Evolutionary conservation across 495 filamentous ascomycete genomes (phyloP).

Genomic region (Terfezia boudieri): DNA sequence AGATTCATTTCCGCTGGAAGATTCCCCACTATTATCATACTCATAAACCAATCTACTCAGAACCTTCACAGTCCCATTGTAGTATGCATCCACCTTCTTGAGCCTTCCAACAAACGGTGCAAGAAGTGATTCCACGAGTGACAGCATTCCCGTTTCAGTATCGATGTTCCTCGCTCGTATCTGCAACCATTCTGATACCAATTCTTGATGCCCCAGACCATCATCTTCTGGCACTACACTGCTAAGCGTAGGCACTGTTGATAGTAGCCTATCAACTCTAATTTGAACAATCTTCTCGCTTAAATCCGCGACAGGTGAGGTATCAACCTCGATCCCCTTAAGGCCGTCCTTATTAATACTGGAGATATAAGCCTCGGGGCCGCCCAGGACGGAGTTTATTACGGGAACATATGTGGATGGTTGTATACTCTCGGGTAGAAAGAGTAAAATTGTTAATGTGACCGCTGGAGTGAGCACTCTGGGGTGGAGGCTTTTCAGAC

Average conservation of each 20-base stretch:
- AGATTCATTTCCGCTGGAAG: background rate
- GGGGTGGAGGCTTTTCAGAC: constrained; percentile 4
- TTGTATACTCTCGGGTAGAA: constrained; percentile 10
- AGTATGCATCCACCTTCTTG: constrained; percentile 5
- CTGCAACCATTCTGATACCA: constrained; percentile 36
- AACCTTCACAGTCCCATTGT: constrained; percentile 8
- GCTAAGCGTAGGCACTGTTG: constrained; percentile 6
- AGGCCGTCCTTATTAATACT: too few species aligned
- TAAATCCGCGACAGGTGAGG: constrained; percentile 7
- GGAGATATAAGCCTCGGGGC: too few species aligned
- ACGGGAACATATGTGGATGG: too few species aligned
- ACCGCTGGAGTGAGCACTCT: constrained; percentile 2
- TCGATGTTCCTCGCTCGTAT: constrained; percentile 44
- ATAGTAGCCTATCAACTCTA: background rate
- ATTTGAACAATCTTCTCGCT: constrained; percentile 8
- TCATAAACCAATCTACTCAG: constrained; percentile 15
- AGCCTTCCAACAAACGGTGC: constrained; percentile 32
- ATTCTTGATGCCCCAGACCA: background rate
- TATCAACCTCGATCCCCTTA: background rate
- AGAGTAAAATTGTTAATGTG: constrained; percentile 12
- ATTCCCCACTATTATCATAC: constrained; percentile 1
- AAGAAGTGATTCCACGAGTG: constrained; percentile 36
- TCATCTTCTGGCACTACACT: background rate
- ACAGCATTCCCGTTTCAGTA: constrained; percentile 38
- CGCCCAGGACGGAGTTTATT: too few species aligned